Percentiles rank a stretch among this genome's conserved stretches.
Evolutionary conservation across 495 filamentous ascomycete genomes (phyloP).

Genomic region (Melanomma pulvis-pyrius): DNA sequence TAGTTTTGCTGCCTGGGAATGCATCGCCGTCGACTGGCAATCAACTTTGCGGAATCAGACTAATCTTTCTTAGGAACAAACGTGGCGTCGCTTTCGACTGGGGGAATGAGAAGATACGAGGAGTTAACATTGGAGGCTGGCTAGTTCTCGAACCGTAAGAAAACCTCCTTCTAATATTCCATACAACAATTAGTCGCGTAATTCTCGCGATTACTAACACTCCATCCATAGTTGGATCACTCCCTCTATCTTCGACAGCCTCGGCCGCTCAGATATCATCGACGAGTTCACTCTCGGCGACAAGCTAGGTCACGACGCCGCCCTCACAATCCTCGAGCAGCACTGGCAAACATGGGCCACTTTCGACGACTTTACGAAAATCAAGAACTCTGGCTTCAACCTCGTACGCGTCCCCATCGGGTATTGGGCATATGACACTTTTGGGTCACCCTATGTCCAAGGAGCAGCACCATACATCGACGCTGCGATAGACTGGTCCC

Average conservation of each 20-base stretch:
- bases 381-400: constrained; percentile 53
- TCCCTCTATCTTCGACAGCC: constrained; percentile 46
- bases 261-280: constrained; percentile 40
- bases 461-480: constrained; percentile 54
- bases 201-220: background rate
- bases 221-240: constrained; percentile 49
- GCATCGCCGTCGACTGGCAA: background rate
- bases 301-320: constrained; percentile 41
- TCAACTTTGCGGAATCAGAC: background rate
- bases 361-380: constrained; percentile 49
- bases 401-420: constrained; percentile 55
- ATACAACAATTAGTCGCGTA: background rate
- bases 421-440: constrained; percentile 55
- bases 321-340: constrained; percentile 42
- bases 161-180: background rate
- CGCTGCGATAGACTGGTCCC: constrained; percentile 52
- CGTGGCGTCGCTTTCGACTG: constrained; percentile 39
- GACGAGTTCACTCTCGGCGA: constrained; percentile 49
- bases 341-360: constrained; percentile 49
- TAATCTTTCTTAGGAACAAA: constrained; percentile 17
- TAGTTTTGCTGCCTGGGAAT: background rate
- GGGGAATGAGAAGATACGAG: constrained; percentile 45
- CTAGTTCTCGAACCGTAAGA: constrained; percentile 51
- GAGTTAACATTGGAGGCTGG: constrained; percentile 52
- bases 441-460: constrained; percentile 50